Percentiles rank a stretch among this genome's conserved stretches.
Conservation (phyloP, 192 early-diverging fungal species). For the Mortierella antarctica region DNA sequence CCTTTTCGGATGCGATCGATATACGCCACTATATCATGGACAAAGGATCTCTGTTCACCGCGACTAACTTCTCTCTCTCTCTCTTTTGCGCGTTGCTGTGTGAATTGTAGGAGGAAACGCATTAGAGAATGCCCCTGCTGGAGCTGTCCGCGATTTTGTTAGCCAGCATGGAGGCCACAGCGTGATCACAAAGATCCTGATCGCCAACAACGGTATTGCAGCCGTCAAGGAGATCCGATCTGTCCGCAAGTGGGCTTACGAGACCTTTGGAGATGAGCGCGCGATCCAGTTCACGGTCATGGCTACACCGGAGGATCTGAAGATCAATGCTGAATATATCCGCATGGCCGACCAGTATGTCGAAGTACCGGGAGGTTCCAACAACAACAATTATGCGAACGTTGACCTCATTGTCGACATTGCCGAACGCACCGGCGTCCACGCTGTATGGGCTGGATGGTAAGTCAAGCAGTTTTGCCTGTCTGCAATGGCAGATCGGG, state of each 20-base stretch:
- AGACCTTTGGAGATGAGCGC: constrained; percentile 96
- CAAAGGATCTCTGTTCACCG: not conserved
- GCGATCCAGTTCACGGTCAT: constrained; percentile 98
- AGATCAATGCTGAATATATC: constrained; percentile 98
- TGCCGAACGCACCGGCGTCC: constrained; percentile 94
- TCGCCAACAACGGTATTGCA: constrained; percentile 99
- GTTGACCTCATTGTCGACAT: constrained; percentile 98
- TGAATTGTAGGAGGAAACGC: constrained; percentile 73
- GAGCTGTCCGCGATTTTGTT: constrained; percentile 80
- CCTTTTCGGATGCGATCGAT: not conserved
- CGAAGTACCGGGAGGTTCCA: constrained; percentile 96
- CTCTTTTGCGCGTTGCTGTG: not conserved
- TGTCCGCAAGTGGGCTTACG: constrained; percentile 98
- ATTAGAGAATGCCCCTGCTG: constrained; percentile 69
- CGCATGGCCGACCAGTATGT: constrained; percentile 99
- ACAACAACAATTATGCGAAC: constrained; percentile 99
- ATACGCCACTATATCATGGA: not conserved
- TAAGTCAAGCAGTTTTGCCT: constrained; percentile 39
- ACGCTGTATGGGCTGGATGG: constrained; percentile 98
- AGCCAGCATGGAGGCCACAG: constrained; percentile 82
- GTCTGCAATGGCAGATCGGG: not conserved
- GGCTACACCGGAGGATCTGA: constrained; percentile 98
- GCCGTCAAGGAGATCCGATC: constrained; percentile 99
- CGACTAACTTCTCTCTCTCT: too few relatives aligned
- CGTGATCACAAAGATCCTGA: constrained; percentile 93